Evolutionary conservation across 768 basidiomycete genomes (phyloP), one percentile per base, ranked within the genome.

Genomic region (Lactarius evosmus): DNA sequence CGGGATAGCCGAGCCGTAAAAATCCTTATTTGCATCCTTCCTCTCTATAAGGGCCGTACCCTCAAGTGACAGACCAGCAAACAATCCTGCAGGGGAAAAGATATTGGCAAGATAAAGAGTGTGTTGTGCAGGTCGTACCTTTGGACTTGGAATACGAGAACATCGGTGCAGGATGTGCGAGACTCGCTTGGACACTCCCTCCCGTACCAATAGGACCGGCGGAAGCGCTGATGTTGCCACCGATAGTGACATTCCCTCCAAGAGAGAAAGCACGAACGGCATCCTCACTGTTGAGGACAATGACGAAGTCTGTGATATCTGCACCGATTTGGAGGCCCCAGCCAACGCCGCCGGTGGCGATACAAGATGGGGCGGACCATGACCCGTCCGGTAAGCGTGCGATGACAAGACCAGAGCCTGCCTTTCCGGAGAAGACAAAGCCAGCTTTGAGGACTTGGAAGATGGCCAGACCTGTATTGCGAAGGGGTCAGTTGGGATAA

Each of bases 261-360:
- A 93, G 81, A 3, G 93, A 93, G 80, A 98, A 98, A 11, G 97
- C 96, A 51, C 87, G 83, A 34, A 99, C 93, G 44, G 96, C 95
- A 61, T 98, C 95, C 70, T 97, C 93, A 67, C 87, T 91, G 80
- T 98, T 98, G 71, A 98, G 88, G 41, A 99, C 95, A 73, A 98
- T 86, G 62, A 99, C 95, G 69, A 98, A 97, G 73, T 98, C 94
- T 53, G 88, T 90, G 73, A 95, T 84, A 77, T 97, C 95, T 3
- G 95, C 95, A 54, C 95, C 95, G 61, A 96, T 93, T 76, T 98
- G 96, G 49, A 95, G 85, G 34, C 93, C 93, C 89, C 93, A 93
- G 17, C 94, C 93, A 12, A 95, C 83, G 38, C 96, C 96, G 19
- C 91, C 95, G 0, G 95, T 98, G 33, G 92, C 95, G 72, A 98